A percentile compares a stretch with the other conserved stretches of the same genome.
Conservation (phyloP, 2,329 filamentous ascomycete species). For the Cylindrodendrum hubeiense region DNA sequence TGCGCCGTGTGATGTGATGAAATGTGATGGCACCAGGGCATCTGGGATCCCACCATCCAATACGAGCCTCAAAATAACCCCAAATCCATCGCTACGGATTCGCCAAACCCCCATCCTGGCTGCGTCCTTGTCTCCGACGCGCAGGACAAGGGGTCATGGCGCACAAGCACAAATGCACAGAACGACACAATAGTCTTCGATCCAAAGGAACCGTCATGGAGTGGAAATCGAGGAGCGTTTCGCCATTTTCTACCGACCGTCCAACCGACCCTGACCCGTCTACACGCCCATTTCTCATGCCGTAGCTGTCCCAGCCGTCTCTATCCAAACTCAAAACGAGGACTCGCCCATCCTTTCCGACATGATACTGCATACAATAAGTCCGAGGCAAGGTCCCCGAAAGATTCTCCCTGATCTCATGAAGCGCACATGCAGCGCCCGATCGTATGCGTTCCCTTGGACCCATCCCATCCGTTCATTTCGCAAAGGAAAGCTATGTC, state of each 20-base stretch:
- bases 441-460: conserved; percentile 3
- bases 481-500: conserved; percentile 18
- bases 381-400: conserved; percentile 38
- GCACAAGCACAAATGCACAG: not conserved
- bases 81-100: not conserved
- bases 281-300: conserved; percentile 21
- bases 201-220: not conserved
- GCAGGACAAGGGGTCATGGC: not conserved
- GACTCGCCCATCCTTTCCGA: conserved; percentile 34
- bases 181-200: conserved; percentile 1
- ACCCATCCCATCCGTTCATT: conserved; percentile 25
- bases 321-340: conserved; percentile 18
- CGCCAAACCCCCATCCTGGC: not conserved
- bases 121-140: not conserved
- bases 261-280: conserved; percentile 18
- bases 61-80: not conserved
- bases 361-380: conserved; percentile 42
- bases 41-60: not conserved
- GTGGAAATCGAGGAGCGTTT: conserved; percentile 30
- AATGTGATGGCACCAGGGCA: not conserved
- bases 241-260: conserved; percentile 28
- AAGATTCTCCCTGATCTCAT: conserved; percentile 20
- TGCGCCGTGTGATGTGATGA: not conserved
- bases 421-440: conserved; percentile 2
- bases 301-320: conserved; percentile 17